Evolutionary conservation across 2,329 filamentous ascomycete genomes (phyloP).

Genomic region (Phialemonium atrogriseum): DNA sequence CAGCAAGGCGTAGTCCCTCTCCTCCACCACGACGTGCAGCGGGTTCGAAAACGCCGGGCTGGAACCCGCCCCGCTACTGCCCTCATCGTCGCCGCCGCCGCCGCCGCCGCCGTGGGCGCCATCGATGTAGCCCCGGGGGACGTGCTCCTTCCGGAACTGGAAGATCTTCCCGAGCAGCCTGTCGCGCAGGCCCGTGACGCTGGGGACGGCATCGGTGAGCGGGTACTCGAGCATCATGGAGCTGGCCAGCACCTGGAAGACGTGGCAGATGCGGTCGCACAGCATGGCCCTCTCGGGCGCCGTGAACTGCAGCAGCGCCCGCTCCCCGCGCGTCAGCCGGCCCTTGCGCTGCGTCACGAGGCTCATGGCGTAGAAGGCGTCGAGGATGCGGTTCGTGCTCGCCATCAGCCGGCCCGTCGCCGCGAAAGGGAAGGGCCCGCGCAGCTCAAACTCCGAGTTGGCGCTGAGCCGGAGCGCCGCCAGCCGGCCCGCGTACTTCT

Average conservation of each 20-base stretch:
- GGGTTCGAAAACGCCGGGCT: constrained; percentile 6
- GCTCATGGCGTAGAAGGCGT: constrained; percentile 95
- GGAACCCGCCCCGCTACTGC: constrained; percentile 10
- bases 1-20: constrained; percentile 80
- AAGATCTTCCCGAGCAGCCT: constrained; percentile 80
- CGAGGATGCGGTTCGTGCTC: constrained; percentile 75
- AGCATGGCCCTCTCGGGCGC: constrained; percentile 69
- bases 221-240: constrained; percentile 94
- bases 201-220: constrained; percentile 79
- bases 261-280: constrained; percentile 83
- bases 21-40: constrained; percentile 40
- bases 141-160: constrained; percentile 67
- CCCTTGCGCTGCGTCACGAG: constrained; percentile 78
- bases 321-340: constrained; percentile 69
- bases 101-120: constrained; percentile 4
- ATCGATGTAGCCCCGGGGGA: constrained; percentile 26
- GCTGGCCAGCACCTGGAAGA: constrained; percentile 77
- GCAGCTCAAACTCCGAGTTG: constrained; percentile 78
- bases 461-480: constrained; percentile 67
- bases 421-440: constrained; percentile 73
- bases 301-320: constrained; percentile 72
- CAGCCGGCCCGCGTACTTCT: constrained; percentile 68
- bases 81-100: constrained; percentile 10
- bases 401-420: constrained; percentile 67
- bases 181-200: constrained; percentile 72